Evolutionary conservation across 106 monocot species (phyloP).

Genomic region (Gastrodia elata): DNA sequence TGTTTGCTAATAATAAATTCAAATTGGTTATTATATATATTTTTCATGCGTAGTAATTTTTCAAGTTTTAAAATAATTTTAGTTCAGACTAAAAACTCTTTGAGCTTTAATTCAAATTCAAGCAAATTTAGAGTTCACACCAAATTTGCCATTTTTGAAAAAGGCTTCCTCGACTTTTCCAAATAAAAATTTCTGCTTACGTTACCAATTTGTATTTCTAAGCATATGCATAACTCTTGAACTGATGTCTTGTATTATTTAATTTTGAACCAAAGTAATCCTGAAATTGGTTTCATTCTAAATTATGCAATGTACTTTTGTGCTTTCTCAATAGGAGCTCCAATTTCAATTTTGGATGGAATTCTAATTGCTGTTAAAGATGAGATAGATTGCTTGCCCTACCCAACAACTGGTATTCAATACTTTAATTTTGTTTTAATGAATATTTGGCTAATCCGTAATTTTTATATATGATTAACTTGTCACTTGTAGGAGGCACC

Average conservation of each 20-base stretch:
- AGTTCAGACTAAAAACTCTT: no score
- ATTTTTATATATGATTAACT: neutral
- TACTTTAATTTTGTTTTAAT: neutral
- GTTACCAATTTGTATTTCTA: neutral
- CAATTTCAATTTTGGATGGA: slow-evolving; percentile 78
- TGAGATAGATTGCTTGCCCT: slow-evolving; percentile 88
- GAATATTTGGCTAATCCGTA: neutral
- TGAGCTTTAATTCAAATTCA: no score
- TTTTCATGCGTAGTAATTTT: no score
- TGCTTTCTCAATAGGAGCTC: slow-evolving; percentile 30
- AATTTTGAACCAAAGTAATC: neutral
- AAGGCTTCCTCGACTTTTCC: no score
- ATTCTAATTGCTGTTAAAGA: slow-evolving; percentile 74
- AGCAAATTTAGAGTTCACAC: no score
- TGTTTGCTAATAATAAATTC: no score
- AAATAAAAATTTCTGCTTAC: neutral
- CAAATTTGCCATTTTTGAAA: no score
- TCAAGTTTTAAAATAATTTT: no score
- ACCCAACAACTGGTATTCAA: slow-evolving; percentile 72
- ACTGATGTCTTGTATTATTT: neutral
- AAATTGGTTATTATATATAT: no score
- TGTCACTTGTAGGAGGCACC: slow-evolving; percentile 49
- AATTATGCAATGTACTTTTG: neutral
- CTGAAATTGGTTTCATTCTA: neutral
- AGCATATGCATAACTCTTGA: neutral